phyloP scores from a whole-genome alignment of 257 asterid genomes.

The Nicotiana tomentosiformis region DNA sequence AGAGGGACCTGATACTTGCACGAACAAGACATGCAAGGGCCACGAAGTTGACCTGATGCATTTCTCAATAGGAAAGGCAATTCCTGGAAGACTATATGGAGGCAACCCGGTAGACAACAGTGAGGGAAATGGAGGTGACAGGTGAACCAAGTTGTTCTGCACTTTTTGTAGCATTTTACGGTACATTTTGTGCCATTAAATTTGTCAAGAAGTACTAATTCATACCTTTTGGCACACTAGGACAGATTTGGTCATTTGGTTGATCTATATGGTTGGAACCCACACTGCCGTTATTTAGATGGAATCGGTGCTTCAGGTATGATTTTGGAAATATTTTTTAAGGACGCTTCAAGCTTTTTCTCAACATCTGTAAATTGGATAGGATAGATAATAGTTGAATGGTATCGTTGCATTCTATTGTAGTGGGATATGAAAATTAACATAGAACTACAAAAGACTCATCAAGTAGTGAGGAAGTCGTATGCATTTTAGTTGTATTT shows the following conservation, averaged over 20 bases:
- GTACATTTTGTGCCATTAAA: neutral
- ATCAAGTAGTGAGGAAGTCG: neutral
- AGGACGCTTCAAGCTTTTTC: neutral
- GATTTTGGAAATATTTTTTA: neutral
- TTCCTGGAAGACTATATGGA: slow-evolving; percentile 68
- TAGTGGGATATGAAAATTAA: neutral
- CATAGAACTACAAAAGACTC: neutral
- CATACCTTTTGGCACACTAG: slow-evolving; percentile 11
- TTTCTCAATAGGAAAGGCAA: slow-evolving; percentile 55
- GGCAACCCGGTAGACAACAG: slow-evolving; percentile 42
- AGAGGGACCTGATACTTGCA: slow-evolving; percentile 45
- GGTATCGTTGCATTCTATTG: neutral
- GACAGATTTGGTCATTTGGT: slow-evolving; percentile 60
- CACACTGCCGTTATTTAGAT: slow-evolving; percentile 54
- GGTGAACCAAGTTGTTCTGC: slow-evolving; percentile 29
- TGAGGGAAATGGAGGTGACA: slow-evolving; percentile 55
- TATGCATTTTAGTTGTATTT: neutral
- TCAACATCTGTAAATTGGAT: neutral
- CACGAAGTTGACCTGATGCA: slow-evolving; percentile 69
- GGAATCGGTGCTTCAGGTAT: slow-evolving; percentile 50
- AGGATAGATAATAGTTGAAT: neutral
- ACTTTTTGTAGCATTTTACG: neutral
- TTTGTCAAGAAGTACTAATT: neutral
- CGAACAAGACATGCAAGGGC: slow-evolving; percentile 53
- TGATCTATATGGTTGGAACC: slow-evolving; percentile 56